Base-by-base conservation (phyloP, 176 grass and related monocot genomes). In the Guadua angustifolia region DNA sequence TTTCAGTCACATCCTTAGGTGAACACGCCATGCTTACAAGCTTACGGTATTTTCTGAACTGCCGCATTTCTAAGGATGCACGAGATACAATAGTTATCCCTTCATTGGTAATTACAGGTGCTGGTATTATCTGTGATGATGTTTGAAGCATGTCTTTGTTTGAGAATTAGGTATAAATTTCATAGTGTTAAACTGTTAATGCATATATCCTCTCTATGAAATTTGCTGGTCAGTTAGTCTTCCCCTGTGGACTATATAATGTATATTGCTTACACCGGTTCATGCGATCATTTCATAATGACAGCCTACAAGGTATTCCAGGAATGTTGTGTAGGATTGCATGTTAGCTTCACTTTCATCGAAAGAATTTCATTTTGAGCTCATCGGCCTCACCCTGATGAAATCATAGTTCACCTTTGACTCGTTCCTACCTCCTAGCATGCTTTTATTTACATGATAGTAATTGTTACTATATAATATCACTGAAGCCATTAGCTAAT, bases 321-420 rank as follows among this genome's bases (percentile, higher is more conserved):
- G 29, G 29, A 52, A 38, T 55, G 17, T 58, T 40, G 51, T 40
- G 73, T 26, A 61, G 59, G 59, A 61, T 11, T 61, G 11, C 24
- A 2, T 61, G 4, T 61, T 29, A 61, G 24, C 24, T 57, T 58
- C 24, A 82, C 45, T 33, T 43, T 60, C 7, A 14, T 21, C 10
- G 6, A 45, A 82, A 46, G 3, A 69, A 32, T 4, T 58, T 21
- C 16, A 32, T 82, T 56, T 53, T 82, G 15, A 29, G 43, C 24
- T 71, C n/a, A n/a, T n/a, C n/a, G n/a, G n/a, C n/a, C n/a, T n/a
- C 38, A 52, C 66, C 16, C n/a, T 71, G 15, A n/a, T 71, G 40
- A 19, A 58, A 45, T 55, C 79, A 82, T 42, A 56, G 5, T 71
- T 71, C 47, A 82, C 50, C 36, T 26, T 68, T 4, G 4, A 79